Conservation (phyloP, 495 filamentous ascomycete genomes). For the Daldinia caldariorum region DNA sequence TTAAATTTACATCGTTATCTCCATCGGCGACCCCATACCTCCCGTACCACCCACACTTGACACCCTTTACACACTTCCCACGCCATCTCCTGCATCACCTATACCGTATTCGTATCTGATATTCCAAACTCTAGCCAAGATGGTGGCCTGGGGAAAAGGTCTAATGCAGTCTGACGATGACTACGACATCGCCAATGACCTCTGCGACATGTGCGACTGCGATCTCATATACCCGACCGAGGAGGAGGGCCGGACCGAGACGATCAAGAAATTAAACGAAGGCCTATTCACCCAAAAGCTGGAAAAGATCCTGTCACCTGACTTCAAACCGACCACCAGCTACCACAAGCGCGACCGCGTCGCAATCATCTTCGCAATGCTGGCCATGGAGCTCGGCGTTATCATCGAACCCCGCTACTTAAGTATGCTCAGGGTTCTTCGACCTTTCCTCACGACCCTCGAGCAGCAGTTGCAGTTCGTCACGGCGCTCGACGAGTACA, state of each 20-base stretch:
- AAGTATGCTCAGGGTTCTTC: constrained; percentile 24
- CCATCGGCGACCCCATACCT: background rate
- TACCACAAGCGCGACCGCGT: constrained; percentile 37
- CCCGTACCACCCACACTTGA: background rate
- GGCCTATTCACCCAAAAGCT: constrained; percentile 30
- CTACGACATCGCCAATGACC: constrained; percentile 26
- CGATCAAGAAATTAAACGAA: constrained; percentile 20
- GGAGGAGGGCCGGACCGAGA: background rate
- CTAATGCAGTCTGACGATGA: constrained; percentile 40
- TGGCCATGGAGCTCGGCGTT: constrained; percentile 33
- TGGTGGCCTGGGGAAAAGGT: constrained; percentile 40
- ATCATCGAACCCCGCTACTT: constrained; percentile 25
- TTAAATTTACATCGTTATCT: background rate
- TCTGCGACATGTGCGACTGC: constrained; percentile 23
- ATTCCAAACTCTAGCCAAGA: constrained; percentile 12
- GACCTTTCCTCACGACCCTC: constrained; percentile 33
- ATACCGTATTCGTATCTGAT: background rate
- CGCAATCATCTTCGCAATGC: constrained; percentile 29
- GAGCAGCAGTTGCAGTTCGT: constrained; percentile 41
- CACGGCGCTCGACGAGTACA: constrained; percentile 37
- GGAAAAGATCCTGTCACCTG: constrained; percentile 22
- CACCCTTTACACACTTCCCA: background rate
- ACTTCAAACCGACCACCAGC: constrained; percentile 16
- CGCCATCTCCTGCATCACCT: background rate
- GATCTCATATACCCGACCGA: constrained; percentile 12